Evolutionary conservation across 2,329 filamentous ascomycete genomes (phyloP), one percentile per base, ranked within the genome.

Genomic region (Penicillium occitanis): DNA sequence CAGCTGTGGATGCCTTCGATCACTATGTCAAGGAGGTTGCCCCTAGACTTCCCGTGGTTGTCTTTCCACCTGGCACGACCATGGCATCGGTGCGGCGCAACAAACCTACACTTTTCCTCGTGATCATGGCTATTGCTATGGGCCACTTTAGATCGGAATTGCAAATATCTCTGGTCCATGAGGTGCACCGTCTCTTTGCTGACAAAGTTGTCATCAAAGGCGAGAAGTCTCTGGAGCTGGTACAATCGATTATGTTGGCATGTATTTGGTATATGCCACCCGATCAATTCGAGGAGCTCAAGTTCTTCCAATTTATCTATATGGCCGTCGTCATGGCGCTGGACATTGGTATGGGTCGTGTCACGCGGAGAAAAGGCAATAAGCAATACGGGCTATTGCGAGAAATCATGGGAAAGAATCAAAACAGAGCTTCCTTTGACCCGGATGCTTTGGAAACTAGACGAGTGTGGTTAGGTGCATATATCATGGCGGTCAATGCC

Each of bases 261-360:
- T 87, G 89, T n/a, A 85, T 93, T 22, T 96, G 92, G 91, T 96
- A 96, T 76, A 88, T 88, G 75, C 91, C 92, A 17, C 92, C 92
- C 0, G 89, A 94, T 70, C 86, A 91, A 71, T 91, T 91, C 67
- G 91, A 96, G 73, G 90, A 95, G 78, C 87, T 94, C 73, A 95
- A 95, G 74, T 96, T 95, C 76, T 96, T 95, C 79, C 91, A 94
- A 79, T 85, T 95, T 70, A 88, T 92, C 55, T 91, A 96, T 75
- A 87, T 92, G 73, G 90, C 91, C 1, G 89, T 89, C 58, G 86
- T 92, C 71, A 91, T 96, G 88, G 90, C 90, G 30, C 88, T 96
- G 64, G 92, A 96, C 71, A 85, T 96, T 40, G 92, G 92, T 0
- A 85, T 96, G 6, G 91, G 89, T 17, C 85, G 86, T 68, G 81